Percentiles rank a stretch among this genome's conserved stretches.
Evolutionary conservation across 1,139 yeast species (phyloP).

Genomic region (Chernovozyma aurita): DNA sequence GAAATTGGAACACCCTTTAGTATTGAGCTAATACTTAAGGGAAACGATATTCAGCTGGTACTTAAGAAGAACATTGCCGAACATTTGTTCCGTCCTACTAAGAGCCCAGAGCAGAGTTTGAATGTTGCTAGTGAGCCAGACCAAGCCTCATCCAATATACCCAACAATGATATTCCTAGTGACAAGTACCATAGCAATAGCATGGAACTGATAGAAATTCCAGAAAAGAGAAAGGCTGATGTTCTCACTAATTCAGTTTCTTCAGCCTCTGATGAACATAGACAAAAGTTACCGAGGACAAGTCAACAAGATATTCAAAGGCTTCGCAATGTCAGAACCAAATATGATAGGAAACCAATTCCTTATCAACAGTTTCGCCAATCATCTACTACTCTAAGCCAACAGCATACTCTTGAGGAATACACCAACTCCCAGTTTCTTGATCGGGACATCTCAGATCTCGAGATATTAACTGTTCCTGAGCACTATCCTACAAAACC

Average conservation of each 20-base stretch:
- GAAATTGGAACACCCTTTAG: background rate
- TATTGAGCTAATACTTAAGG: background rate
- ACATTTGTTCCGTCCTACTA: background rate
- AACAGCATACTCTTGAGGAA: background rate
- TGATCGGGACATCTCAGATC: constrained; percentile 23
- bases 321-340: background rate
- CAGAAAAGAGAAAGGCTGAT: constrained; percentile 2
- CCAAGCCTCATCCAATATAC: background rate
- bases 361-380: background rate
- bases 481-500: constrained; percentile 42
- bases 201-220: background rate
- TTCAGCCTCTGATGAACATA: background rate
- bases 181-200: background rate
- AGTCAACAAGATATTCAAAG: constrained; percentile 3
- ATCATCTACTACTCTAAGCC: background rate
- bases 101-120: background rate
- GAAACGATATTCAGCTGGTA: background rate
- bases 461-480: constrained; percentile 39
- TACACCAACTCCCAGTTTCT: constrained; percentile 14
- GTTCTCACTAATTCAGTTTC: background rate
- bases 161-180: background rate
- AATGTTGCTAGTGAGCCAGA: background rate
- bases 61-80: background rate
- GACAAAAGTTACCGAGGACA: background rate
- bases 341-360: background rate